Base-by-base conservation (phyloP, 176 grass and related monocot species). In the Rhynchospora tenuis region DNA sequence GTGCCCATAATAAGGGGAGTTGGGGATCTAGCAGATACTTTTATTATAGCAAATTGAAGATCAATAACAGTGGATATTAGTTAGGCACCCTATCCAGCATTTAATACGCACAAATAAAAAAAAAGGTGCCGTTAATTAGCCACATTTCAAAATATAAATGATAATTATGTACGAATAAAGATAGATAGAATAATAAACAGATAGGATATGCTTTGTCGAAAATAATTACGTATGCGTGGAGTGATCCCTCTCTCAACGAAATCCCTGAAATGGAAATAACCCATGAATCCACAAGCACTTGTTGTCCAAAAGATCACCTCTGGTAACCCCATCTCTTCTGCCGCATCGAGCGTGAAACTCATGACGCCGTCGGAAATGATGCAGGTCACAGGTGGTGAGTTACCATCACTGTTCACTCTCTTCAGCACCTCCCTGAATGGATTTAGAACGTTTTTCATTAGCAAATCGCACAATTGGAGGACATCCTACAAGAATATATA, bases 251-350 rank as follows among this genome's bases (percentile, higher is more conserved):
- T 86, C 38, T 44, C 12, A 31, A 86, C 71, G 45, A 97, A 82
- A 47, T 92, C 86, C 31, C 52, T 70, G 63, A 81, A 94, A 65
- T 97, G 83, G 2, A 81, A 64, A 84, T 85, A 92, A 7, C 85
- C 85, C 81, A 94, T 83, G 64, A 89, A 94, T 66, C 90, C 93
- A 63, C 89, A 89, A 64, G 92, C 56, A 67, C 94, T 97, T 15
- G 88, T 84, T 1, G 92, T 88, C 92, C 94, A 97, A 24, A 97
- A 90, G 64, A 92, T 69, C 22, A 94, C 81, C 60, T 86, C 86
- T 1, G 88, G 88, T 22, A 97, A 4, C 15, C 86, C 83, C 76
- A 94, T 78, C 83, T 92, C 88, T 48, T 85, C 47, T 4, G 85
- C 90, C 19, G 83, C 92, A 31, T 86, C 85, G 14, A 92, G 89